Conservation (phyloP, 148 eudicot genomes). For the Agrostemma githago region DNA sequence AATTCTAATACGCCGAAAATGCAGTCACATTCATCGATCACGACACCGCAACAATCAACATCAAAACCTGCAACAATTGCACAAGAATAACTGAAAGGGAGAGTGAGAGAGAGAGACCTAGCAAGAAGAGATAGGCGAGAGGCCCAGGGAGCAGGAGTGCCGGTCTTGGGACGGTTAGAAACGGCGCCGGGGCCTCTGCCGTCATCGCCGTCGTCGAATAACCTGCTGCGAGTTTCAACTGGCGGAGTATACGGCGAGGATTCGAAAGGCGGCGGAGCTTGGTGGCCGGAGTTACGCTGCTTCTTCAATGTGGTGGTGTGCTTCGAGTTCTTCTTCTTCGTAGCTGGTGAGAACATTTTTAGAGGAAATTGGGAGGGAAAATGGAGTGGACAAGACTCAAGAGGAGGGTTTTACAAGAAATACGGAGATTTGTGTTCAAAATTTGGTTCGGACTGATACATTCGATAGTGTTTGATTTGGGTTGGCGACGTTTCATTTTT, state of each 20-base stretch:
- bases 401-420: neutral
- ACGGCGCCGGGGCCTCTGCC: slow-evolving; percentile 15
- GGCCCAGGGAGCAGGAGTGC: slow-evolving; percentile 96
- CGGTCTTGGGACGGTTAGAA: slow-evolving; percentile 70
- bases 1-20: neutral
- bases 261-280: slow-evolving; percentile 6
- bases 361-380: neutral
- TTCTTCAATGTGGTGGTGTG: slow-evolving; percentile 25
- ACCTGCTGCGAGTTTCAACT: slow-evolving; percentile 26
- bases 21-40: too few relatives aligned
- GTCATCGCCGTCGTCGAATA: slow-evolving; percentile 25
- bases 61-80: too few relatives aligned
- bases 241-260: slow-evolving; percentile 55
- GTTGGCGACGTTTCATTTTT: too few relatives aligned
- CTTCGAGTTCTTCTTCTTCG: slow-evolving; percentile 41
- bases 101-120: slow-evolving; percentile 33
- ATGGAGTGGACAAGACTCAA: neutral
- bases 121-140: slow-evolving; percentile 80
- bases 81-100: neutral
- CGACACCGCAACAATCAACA: too few relatives aligned
- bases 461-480: too few relatives aligned
- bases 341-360: slow-evolving; percentile 61
- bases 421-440: too few relatives aligned
- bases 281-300: slow-evolving; percentile 20
- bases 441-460: too few relatives aligned